These are phyloP conservation scores for Carex parvula DNA, from an alignment of 176 grass and related monocot species.

Conservation along the genomic window DNA sequence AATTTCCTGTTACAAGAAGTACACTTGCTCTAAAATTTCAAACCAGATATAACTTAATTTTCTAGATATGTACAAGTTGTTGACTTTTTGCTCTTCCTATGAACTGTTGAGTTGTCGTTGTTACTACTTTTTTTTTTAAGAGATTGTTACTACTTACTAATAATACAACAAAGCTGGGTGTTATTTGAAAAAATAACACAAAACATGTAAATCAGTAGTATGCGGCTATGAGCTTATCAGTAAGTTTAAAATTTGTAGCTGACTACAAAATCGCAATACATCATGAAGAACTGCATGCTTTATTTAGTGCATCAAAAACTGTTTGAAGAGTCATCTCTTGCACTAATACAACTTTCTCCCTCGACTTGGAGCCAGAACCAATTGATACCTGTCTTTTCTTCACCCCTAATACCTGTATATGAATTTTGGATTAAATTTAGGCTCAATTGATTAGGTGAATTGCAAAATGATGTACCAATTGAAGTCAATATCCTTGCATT, in stretches of 20 bases:
- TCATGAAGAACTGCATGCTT: constrained; percentile 51
- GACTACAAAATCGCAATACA: background rate
- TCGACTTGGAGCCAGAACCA: constrained; percentile 84
- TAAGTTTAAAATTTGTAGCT: background rate
- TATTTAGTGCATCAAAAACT: constrained; percentile 72
- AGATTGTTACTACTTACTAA: background rate
- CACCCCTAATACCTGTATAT: constrained; percentile 63
- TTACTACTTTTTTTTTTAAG: background rate
- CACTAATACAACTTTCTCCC: constrained; percentile 83
- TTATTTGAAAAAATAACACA: background rate
- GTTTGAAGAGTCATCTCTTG: constrained; percentile 52
- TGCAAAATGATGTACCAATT: background rate
- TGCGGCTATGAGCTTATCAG: background rate
- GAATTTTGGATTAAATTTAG: background rate
- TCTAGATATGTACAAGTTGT: background rate
- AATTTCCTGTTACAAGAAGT: background rate
- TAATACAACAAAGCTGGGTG: background rate
- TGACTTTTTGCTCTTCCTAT: background rate
- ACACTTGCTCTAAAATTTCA: background rate
- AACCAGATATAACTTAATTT: background rate
- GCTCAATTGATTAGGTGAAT: background rate
- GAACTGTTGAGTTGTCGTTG: background rate
- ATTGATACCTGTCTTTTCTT: constrained; percentile 91
- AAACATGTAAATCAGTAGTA: background rate
- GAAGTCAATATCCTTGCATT: background rate